phyloP scores from a whole-genome alignment of 1,284 basidiomycete genomes.

The Leccinum angustisporum region DNA sequence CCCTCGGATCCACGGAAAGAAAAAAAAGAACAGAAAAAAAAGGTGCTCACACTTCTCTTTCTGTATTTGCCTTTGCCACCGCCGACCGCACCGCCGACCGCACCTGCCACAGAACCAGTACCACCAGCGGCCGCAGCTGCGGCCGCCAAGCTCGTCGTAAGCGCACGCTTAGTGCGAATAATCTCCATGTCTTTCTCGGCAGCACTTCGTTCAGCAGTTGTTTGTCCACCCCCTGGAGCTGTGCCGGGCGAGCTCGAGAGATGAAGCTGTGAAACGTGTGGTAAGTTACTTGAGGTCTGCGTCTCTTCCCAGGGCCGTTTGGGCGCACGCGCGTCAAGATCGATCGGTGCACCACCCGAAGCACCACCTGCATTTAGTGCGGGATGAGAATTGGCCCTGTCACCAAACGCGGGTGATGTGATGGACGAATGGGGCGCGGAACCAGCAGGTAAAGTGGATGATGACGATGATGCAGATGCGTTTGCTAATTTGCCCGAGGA shows the following conservation, averaged over 20 bases:
- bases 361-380: constrained; percentile 19
- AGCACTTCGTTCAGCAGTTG: constrained; percentile 44
- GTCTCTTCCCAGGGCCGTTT: constrained; percentile 77
- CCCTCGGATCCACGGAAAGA: constrained; percentile 15
- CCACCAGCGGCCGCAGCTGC: constrained; percentile 39
- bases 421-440: constrained; percentile 21
- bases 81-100: constrained; percentile 27
- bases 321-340: constrained; percentile 48
- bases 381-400: constrained; percentile 20
- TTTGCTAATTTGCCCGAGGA: constrained; percentile 19
- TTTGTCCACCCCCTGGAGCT: constrained; percentile 21
- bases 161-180: constrained; percentile 73
- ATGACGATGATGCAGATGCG: constrained; percentile 6
- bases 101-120: constrained; percentile 23
- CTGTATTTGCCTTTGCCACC: constrained; percentile 69
- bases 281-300: constrained; percentile 17
- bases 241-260: constrained; percentile 19
- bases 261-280: constrained; percentile 31
- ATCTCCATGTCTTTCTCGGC: constrained; percentile 81
- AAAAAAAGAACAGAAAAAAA: neutral
- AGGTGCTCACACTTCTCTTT: constrained; percentile 68
- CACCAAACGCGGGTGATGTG: constrained; percentile 22
- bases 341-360: constrained; percentile 22
- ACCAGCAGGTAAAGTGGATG: constrained; percentile 14
- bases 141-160: constrained; percentile 49